phyloP scores from a whole-genome alignment of 176 grass and related monocot genomes.

The Aegilops bicornis region DNA sequence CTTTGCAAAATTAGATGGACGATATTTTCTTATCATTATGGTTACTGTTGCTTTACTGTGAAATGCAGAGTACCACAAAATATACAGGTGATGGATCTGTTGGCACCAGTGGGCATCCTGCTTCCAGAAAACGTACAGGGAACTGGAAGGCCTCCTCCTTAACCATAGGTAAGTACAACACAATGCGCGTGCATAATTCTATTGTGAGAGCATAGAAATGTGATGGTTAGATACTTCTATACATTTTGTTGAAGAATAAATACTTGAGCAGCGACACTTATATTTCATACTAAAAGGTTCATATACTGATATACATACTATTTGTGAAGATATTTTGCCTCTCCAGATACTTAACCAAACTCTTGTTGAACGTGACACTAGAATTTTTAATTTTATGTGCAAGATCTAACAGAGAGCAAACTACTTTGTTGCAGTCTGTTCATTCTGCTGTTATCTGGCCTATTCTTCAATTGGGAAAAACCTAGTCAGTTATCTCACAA shows the following conservation, averaged over 20 bases:
- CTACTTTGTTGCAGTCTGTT: constrained; percentile 42
- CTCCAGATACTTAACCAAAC: not conserved
- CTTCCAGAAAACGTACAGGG: constrained; percentile 50
- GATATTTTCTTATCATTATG: not conserved
- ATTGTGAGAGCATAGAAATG: not conserved
- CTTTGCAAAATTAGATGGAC: too few relatives aligned
- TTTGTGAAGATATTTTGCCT: not conserved
- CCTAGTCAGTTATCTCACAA: constrained; percentile 62
- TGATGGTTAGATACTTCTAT: constrained; percentile 1
- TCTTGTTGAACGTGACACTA: not conserved
- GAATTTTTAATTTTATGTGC: not conserved
- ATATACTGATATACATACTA: not conserved
- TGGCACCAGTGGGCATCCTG: constrained; percentile 38
- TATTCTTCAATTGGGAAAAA: constrained; percentile 54
- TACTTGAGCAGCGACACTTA: constrained; percentile 1
- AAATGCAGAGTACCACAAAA: constrained; percentile 26
- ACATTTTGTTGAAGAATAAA: not conserved
- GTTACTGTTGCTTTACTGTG: not conserved
- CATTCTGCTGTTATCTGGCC: constrained; percentile 56
- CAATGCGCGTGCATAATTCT: not conserved
- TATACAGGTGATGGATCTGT: constrained; percentile 67
- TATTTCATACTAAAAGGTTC: not conserved
- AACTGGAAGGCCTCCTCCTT: constrained; percentile 63
- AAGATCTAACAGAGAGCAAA: constrained; percentile 8
- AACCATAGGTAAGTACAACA: constrained; percentile 29